Conservation (phyloP, 2,329 filamentous ascomycete genomes). For the Neonectria magnoliae region DNA sequence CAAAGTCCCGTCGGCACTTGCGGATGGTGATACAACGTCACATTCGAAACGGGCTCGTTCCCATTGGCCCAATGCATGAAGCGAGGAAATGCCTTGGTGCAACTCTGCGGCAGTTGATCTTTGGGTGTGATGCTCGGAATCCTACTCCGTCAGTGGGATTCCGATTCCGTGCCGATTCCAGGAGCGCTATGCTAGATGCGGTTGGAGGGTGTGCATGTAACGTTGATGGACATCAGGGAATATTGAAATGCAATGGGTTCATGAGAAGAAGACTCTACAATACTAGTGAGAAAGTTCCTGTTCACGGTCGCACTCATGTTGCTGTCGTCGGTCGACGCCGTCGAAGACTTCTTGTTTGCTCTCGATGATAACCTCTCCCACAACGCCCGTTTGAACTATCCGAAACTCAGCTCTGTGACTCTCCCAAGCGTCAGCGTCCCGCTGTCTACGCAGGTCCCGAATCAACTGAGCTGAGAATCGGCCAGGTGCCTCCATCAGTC, state of each 20-base stretch:
- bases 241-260: not conserved
- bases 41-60: not conserved
- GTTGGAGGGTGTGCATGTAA: not conserved
- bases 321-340: too few relatives aligned
- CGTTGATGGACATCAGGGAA: not conserved
- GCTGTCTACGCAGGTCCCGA: too few relatives aligned
- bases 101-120: not conserved
- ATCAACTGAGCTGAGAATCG: too few relatives aligned
- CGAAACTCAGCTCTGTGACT: too few relatives aligned
- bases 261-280: not conserved
- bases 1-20: too few relatives aligned
- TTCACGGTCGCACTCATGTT: not conserved
- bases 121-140: not conserved
- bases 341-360: not conserved
- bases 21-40: not conserved
- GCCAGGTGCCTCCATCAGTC: too few relatives aligned
- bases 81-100: not conserved
- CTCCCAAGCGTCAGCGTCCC: too few relatives aligned
- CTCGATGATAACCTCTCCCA: not conserved
- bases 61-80: not conserved
- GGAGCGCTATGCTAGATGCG: slow-evolving; percentile 1
- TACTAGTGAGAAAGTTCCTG: not conserved
- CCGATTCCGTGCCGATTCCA: slow-evolving; percentile 25
- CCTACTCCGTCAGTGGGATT: slow-evolving; percentile 15
- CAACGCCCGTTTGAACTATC: too few relatives aligned